Evolutionary conservation across 2,329 filamentous ascomycete species (phyloP), one percentile per base, ranked within the genome.

Genomic region (Bipolaris cookei): DNA sequence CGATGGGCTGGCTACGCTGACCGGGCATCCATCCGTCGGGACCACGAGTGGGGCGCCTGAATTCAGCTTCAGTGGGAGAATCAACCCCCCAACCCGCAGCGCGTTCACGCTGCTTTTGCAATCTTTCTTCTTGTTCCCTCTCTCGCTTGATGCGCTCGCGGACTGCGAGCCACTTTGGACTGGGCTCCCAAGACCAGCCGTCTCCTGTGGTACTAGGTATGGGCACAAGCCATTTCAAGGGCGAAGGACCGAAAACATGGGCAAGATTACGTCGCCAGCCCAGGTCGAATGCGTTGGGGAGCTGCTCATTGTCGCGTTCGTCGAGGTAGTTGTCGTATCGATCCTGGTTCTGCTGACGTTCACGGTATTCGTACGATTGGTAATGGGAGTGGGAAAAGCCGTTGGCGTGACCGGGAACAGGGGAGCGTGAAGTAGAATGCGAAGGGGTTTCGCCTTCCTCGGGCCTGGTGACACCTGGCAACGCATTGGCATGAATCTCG

Each of bases 111-210:
- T 82, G 80, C 46, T 83, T 81, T 71, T 91, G 88, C 47, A 84
- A 80, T 42, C 71, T 63, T 41, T 77, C 73, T 55, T 78, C 69
- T 20, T 61, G 65, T 57, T 76, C 71, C 28, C 75, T 70, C 43
- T 78, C 74, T 38, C 71, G 72, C 25, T 77, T 74, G 47, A 92
- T 81, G 18, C 80, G 80, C 5, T 92, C 88, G 41, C 88, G 82
- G 3, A 88, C 90, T 34, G 88, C 86, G 2, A 90, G 62, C 90
- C 95, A 99, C 64, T 86, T 86, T 1, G 86, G 83, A 70, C 88
- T 96, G 0, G 93, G 85, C 69, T 97, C 92, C 95, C 95, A 99
- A 42, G 83, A 84, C 94, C 94, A 99, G 20, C 95, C 95, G 74
- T 99, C 91, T 32, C 94, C 94, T 0, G 87, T 90, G 1, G 92